These are phyloP conservation scores for Wickerhamiella hasegawae DNA, from an alignment of 805 yeast species.

Conservation along the genomic window DNA sequence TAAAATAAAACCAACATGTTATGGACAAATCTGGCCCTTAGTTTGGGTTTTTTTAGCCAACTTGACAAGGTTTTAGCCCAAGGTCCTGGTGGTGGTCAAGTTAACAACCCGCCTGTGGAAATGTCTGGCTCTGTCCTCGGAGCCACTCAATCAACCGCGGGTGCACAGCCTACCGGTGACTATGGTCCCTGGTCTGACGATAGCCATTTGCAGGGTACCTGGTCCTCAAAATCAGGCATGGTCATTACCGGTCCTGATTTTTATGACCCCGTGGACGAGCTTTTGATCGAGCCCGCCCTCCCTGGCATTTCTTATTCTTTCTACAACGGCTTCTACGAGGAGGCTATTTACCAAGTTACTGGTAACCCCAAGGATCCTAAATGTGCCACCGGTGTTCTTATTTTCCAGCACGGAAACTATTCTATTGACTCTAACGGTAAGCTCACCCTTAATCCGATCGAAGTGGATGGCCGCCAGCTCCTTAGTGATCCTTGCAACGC, in stretches of 20 bases:
- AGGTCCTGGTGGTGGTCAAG: slow-evolving; percentile 7
- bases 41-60: too few species aligned
- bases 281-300: slow-evolving; percentile 83
- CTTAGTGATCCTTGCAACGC: slow-evolving; percentile 64
- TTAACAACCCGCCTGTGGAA: slow-evolving; percentile 3
- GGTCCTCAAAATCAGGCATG: slow-evolving; percentile 86
- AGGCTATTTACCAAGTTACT: slow-evolving; percentile 64
- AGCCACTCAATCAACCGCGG: slow-evolving; percentile 4
- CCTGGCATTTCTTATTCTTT: slow-evolving; percentile 92
- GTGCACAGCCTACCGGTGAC: not conserved
- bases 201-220: slow-evolving; percentile 56
- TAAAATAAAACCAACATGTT: too few species aligned
- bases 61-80: not conserved
- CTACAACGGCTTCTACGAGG: slow-evolving; percentile 81
- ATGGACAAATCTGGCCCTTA: too few species aligned
- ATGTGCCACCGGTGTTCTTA: slow-evolving; percentile 71
- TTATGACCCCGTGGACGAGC: slow-evolving; percentile 90
- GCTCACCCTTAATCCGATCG: slow-evolving; percentile 52
- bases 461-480: slow-evolving; percentile 84
- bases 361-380: slow-evolving; percentile 34
- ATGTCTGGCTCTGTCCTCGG: slow-evolving; percentile 4
- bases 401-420: slow-evolving; percentile 82
- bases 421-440: slow-evolving; percentile 38
- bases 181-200: slow-evolving; percentile 16
- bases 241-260: slow-evolving; percentile 92